Conservation (phyloP, 768 basidiomycete genomes). For the Arthromyces matolae region DNA sequence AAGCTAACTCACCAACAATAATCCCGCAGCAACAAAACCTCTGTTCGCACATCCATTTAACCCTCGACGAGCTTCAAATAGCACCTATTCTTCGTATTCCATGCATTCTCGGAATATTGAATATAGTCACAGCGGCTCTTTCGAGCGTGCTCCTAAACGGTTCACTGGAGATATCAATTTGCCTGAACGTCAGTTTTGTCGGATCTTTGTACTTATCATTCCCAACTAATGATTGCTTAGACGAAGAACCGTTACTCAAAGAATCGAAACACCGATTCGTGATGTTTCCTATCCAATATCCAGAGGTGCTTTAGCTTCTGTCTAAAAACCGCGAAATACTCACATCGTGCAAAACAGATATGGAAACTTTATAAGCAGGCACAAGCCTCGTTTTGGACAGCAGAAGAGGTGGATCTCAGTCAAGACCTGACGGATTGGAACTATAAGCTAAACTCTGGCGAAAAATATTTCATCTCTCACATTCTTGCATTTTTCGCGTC, state of each 20-base stretch:
- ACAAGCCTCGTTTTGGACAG: constrained; percentile 88
- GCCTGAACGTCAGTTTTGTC: constrained; percentile 42
- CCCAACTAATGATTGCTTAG: constrained; percentile 24
- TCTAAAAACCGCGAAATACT: not conserved
- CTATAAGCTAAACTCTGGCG: constrained; percentile 71
- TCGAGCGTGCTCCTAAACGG: constrained; percentile 42
- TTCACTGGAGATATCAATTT: constrained; percentile 73
- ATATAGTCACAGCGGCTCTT: too few species aligned
- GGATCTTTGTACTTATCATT: not conserved
- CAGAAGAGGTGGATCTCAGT: constrained; percentile 84
- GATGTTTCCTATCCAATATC: constrained; percentile 90
- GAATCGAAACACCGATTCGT: constrained; percentile 80
- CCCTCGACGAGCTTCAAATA: too few species aligned
- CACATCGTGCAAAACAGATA: constrained; percentile 46
- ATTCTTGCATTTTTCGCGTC: constrained; percentile 96
- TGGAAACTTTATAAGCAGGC: constrained; percentile 97
- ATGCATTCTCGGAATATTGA: too few species aligned
- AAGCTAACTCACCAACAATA: too few species aligned
- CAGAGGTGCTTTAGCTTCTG: constrained; percentile 54
- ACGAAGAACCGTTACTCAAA: constrained; percentile 78
- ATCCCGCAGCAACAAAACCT: too few species aligned
- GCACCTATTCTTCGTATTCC: too few species aligned
- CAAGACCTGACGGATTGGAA: constrained; percentile 89
- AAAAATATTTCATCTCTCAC: constrained; percentile 88
- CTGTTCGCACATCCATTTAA: too few species aligned